Conservation (phyloP, 176 grass and related monocot genomes). For the Musa beccarii region DNA sequence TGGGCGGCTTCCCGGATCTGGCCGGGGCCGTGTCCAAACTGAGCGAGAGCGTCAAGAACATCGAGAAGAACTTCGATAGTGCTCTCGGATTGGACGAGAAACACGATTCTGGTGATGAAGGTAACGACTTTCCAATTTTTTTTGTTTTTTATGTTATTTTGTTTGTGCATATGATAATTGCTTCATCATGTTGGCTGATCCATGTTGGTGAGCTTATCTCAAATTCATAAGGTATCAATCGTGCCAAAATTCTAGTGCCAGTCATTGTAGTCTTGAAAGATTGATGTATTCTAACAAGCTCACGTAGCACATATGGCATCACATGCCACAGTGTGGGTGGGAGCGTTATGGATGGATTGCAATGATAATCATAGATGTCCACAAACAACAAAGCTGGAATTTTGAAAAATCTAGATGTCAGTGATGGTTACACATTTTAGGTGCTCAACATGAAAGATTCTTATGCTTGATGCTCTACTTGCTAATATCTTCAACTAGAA, state of each 20-base stretch:
- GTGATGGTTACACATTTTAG: too few relatives aligned
- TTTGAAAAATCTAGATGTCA: too few relatives aligned
- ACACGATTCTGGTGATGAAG: constrained; percentile 46
- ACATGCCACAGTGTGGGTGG: too few relatives aligned
- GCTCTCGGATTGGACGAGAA: constrained; percentile 95
- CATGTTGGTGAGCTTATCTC: neutral
- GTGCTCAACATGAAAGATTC: too few relatives aligned
- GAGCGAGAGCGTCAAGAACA: constrained; percentile 99
- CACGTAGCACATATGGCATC: too few relatives aligned
- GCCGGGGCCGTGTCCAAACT: constrained; percentile 93
- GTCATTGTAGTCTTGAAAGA: neutral
- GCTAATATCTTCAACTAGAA: too few relatives aligned
- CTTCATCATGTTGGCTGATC: neutral
- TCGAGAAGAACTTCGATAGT: constrained; percentile 97
- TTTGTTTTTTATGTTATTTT: neutral
- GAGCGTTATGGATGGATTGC: too few relatives aligned
- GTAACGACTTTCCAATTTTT: constrained; percentile 21
- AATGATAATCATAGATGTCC: too few relatives aligned
- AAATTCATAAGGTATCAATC: neutral
- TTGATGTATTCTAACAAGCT: too few relatives aligned
- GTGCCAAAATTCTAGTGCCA: neutral
- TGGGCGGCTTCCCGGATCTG: constrained; percentile 86
- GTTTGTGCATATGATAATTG: neutral
- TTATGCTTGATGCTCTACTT: too few relatives aligned
- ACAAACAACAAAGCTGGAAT: too few relatives aligned